Conservation (phyloP, 768 basidiomycete species). For the Boletus pseudopeckii region DNA sequence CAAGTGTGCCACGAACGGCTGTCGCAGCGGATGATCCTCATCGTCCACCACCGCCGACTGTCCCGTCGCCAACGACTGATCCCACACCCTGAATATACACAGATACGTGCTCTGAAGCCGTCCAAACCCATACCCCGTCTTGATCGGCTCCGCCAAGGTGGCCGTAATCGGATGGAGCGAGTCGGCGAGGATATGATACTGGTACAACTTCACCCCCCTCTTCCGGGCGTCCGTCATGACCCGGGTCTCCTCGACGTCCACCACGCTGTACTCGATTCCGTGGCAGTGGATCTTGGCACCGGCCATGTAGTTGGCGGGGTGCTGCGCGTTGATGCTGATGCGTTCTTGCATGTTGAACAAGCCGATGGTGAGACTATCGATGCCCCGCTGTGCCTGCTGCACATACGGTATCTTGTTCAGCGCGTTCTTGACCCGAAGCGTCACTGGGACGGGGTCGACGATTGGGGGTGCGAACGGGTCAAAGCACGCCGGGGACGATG, state of each 20-base stretch:
- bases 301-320: constrained; percentile 20
- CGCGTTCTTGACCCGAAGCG: constrained; percentile 2
- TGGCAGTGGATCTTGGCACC: constrained; percentile 21
- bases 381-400: constrained; percentile 8
- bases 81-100: constrained; percentile 22
- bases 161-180: constrained; percentile 19
- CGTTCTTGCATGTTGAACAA: constrained; percentile 21
- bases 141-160: constrained; percentile 20
- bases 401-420: constrained; percentile 13
- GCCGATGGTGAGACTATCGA: constrained; percentile 12
- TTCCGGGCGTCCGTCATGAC: constrained; percentile 8
- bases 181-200: constrained; percentile 16
- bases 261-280: constrained; percentile 17
- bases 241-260: constrained; percentile 16
- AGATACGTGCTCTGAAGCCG: constrained; percentile 13
- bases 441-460: constrained; percentile 16
- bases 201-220: constrained; percentile 1
- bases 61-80: constrained; percentile 15
- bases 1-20: constrained; percentile 20
- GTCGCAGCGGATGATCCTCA: constrained; percentile 17
- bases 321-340: constrained; percentile 17
- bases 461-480: constrained; percentile 19
- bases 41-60: constrained; percentile 1
- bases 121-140: constrained; percentile 16
- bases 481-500: constrained; percentile 18